These are phyloP conservation scores for Dipteronia sinensis DNA, from an alignment of 345 rosid species.

Conservation along the genomic window DNA sequence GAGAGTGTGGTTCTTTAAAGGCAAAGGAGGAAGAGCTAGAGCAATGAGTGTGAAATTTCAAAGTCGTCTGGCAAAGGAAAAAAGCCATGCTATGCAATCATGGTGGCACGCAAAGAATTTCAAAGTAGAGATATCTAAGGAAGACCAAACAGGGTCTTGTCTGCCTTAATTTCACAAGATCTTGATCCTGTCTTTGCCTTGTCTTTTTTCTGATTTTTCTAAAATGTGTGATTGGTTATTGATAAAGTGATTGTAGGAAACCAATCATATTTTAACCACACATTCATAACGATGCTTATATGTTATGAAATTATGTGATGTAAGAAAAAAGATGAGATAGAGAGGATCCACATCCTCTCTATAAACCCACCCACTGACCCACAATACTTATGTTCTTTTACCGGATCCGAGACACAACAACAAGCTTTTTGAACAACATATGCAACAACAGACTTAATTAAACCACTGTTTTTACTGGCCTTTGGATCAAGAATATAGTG, in stretches of 20 bases:
- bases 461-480: constrained; percentile 17
- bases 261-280: too few species aligned
- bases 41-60: constrained; percentile 24
- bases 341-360: too few species aligned
- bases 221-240: too few species aligned
- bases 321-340: too few species aligned
- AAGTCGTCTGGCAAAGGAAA: constrained; percentile 10
- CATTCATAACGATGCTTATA: too few species aligned
- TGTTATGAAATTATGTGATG: too few species aligned
- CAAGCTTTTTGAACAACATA: constrained; percentile 3
- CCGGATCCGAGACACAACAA: constrained; percentile 17
- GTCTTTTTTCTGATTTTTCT: too few species aligned
- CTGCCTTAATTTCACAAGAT: constrained; percentile 37
- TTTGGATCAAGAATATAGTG: constrained; percentile 34
- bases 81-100: constrained; percentile 53
- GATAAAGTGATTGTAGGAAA: too few species aligned
- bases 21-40: constrained; percentile 7
- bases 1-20: constrained; percentile 19
- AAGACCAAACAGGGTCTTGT: constrained; percentile 23
- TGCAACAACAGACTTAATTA: constrained; percentile 11
- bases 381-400: constrained; percentile 10
- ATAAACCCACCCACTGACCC: constrained; percentile 3
- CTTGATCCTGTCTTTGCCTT: too few species aligned
- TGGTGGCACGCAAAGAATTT: constrained; percentile 37
- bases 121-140: constrained; percentile 31